Evolutionary conservation across 176 grass and related monocot genomes (phyloP), one percentile per base, ranked within the genome.

Genomic region (Hordeum vulgare): DNA sequence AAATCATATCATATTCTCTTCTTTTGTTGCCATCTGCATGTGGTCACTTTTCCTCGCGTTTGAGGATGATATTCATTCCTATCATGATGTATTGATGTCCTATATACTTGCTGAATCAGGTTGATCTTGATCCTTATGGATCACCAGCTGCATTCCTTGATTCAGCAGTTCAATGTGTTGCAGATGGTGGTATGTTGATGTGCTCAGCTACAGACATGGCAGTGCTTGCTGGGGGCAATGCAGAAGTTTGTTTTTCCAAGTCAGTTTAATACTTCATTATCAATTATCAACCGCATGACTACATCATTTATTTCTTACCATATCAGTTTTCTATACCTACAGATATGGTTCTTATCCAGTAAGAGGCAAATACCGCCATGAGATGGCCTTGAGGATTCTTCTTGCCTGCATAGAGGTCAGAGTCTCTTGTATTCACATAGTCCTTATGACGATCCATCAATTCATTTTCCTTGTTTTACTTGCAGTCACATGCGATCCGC

Each of bases 341-440:
- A 94, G 94, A 78, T 97, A 94, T 90, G 94, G 94, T 72, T 94
- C 85, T 45, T 97, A 97, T 58, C 91, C 94, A 80, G 25, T 97
- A 72, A 94, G 83, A 80, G 92, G 92, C 21, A 97, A 97, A 83
- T 88, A 97, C 78, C 94, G 94, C 62, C 94, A 97, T 92, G 94
- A 97, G 76, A 94, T 97, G 91, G 94, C 94, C 65, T 84, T 97
- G 85, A 92, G 94, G 79, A 94, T 97, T 39, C 94, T 97, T 75
- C 90, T 97, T 79, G 85, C 94, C 54, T 88, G 91, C 76, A 92
- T 97, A 64, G 94, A 97, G 90, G 94, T 94, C 10, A 14, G 27
- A 54, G 27, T 79, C 12, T 74, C 67, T 74, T 78, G 17, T 80
- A 44, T 68, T 81, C 8, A n/a, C 36, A 24, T 74, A 58, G 53